These are phyloP conservation scores for Parathielavia hyrcaniae DNA, from an alignment of 495 filamentous ascomycete genomes.

Conservation along the genomic window DNA sequence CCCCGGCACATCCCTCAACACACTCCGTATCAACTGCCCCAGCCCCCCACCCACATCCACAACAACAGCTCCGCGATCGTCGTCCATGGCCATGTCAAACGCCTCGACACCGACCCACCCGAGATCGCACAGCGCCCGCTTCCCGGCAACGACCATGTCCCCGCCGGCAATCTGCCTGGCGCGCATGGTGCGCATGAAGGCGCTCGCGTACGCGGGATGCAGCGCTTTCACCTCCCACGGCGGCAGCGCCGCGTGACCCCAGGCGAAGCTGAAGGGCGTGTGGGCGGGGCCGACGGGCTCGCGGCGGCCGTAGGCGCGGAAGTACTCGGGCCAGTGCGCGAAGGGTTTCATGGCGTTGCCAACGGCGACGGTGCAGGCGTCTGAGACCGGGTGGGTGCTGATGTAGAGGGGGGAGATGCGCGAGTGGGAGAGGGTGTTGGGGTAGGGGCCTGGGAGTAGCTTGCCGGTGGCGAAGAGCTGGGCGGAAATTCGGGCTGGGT, in stretches of 20 bases:
- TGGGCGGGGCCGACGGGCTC: slow-evolving; percentile 19
- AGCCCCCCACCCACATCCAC: slow-evolving; percentile 49
- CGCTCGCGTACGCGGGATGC: slow-evolving; percentile 20
- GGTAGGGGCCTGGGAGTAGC: slow-evolving; percentile 10
- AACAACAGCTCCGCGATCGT: slow-evolving; percentile 23
- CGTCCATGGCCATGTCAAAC: neutral
- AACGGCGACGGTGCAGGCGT: slow-evolving; percentile 21
- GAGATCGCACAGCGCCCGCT: slow-evolving; percentile 23
- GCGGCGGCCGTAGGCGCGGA: slow-evolving; percentile 20
- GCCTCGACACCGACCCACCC: slow-evolving; percentile 25
- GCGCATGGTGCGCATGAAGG: slow-evolving; percentile 24
- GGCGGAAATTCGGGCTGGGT: slow-evolving; percentile 24
- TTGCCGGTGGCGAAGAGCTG: slow-evolving; percentile 21
- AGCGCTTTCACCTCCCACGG: slow-evolving; percentile 32
- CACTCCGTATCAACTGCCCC: slow-evolving; percentile 42
- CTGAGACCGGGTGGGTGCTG: slow-evolving; percentile 12
- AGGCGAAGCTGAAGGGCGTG: slow-evolving; percentile 28
- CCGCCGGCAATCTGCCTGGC: slow-evolving; percentile 23
- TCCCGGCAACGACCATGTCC: slow-evolving; percentile 13
- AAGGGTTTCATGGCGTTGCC: slow-evolving; percentile 29
- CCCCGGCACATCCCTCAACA: slow-evolving; percentile 31
- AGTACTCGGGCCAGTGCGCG: slow-evolving; percentile 28
- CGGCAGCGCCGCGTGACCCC: slow-evolving; percentile 25
- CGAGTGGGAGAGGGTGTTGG: slow-evolving; percentile 21
- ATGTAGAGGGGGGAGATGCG: slow-evolving; percentile 27